Percentiles rank a stretch among this genome's conserved stretches.
These are phyloP conservation scores for Kregervanrija delftensis DNA, from an alignment of 805 yeast species.

Conservation along the genomic window DNA sequence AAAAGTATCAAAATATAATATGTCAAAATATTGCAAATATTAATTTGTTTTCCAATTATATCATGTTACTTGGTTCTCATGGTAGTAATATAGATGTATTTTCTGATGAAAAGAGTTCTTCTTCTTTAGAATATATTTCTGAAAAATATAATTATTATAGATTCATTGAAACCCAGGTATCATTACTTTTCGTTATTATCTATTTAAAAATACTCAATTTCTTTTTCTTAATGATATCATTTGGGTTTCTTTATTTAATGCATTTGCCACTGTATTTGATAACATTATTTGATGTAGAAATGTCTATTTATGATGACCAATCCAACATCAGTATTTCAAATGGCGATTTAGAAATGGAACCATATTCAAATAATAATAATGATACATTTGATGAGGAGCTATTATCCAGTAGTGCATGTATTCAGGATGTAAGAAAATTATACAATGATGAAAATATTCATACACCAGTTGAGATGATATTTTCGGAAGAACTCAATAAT, in stretches of 20 bases:
- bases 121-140: too few species aligned
- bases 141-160: conserved; percentile 8
- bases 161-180: conserved; percentile 12
- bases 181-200: conserved; percentile 12
- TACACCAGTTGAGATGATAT: too few species aligned
- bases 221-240: conserved; percentile 11
- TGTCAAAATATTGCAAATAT: conserved; percentile 2
- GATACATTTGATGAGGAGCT: too few species aligned
- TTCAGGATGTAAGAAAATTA: too few species aligned
- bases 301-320: too few species aligned
- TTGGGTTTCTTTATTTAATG: conserved; percentile 13
- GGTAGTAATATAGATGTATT: conserved; percentile 6
- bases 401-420: too few species aligned
- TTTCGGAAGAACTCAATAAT: too few species aligned
- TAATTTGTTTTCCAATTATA: conserved; percentile 9
- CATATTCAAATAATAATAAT: too few species aligned
- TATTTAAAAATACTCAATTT: conserved; percentile 19
- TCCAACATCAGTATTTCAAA: too few species aligned
- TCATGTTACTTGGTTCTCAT: conserved; percentile 11
- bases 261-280: conserved; percentile 16
- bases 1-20: not conserved
- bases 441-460: too few species aligned
- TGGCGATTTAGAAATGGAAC: too few species aligned
- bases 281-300: conserved; percentile 3
- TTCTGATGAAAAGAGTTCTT: not conserved